phyloP scores from a whole-genome alignment of 1,284 basidiomycete genomes.

The Boletellus deceptivus region DNA sequence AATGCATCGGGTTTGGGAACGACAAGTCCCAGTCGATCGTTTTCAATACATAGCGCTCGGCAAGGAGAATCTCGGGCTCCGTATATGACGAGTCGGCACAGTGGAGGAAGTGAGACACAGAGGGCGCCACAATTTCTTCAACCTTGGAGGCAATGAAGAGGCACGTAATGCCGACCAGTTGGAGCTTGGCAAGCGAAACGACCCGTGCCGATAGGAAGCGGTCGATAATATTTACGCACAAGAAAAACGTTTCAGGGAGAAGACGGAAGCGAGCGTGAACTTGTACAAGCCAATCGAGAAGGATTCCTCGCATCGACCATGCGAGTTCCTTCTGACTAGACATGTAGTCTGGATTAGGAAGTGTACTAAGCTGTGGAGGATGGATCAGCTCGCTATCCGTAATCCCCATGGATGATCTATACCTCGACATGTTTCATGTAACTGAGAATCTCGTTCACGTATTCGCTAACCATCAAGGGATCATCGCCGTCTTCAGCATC shows the following conservation, averaged over 20 bases:
- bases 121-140: constrained; percentile 93
- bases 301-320: constrained; percentile 93
- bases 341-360: constrained; percentile 92
- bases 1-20: constrained; percentile 94
- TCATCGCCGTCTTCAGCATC: constrained; percentile 94
- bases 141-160: constrained; percentile 95
- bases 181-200: constrained; percentile 90
- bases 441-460: constrained; percentile 91
- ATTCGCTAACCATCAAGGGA: constrained; percentile 96
- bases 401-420: constrained; percentile 8
- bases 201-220: constrained; percentile 91
- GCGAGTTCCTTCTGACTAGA: constrained; percentile 85
- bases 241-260: constrained; percentile 93
- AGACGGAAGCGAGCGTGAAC: constrained; percentile 93
- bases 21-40: constrained; percentile 91
- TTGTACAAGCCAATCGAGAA: constrained; percentile 97
- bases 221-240: constrained; percentile 94
- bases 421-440: constrained; percentile 84
- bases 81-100: constrained; percentile 89
- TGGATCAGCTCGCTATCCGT: constrained; percentile 1
- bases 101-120: constrained; percentile 83
- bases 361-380: constrained; percentile 62
- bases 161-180: constrained; percentile 92
- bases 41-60: constrained; percentile 91
- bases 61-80: constrained; percentile 86